Conservation (phyloP, 306 rosid species). For the Fragaria nilgerrensis region DNA sequence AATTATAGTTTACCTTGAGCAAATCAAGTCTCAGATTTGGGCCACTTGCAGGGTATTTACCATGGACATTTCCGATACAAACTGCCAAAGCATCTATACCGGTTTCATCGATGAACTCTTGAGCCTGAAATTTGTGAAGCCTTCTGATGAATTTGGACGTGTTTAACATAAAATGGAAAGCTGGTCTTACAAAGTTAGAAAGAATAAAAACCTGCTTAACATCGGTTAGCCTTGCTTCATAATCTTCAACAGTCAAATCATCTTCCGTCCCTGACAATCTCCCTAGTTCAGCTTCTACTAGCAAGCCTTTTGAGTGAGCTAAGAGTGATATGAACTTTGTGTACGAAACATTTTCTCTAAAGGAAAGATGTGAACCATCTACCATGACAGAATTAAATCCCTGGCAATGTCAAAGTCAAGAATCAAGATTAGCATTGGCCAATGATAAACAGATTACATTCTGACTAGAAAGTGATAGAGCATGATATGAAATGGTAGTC, state of each 20-base stretch:
- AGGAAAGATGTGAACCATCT: constrained; percentile 92
- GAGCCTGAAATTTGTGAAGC: constrained; percentile 62
- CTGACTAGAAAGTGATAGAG: constrained; percentile 6
- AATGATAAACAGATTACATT: constrained; percentile 18
- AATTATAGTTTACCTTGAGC: constrained; percentile 61
- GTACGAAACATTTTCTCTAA: constrained; percentile 63
- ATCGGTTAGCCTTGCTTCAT: constrained; percentile 86
- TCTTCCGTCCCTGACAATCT: constrained; percentile 97
- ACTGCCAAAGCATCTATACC: constrained; percentile 99
- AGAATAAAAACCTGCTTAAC: constrained; percentile 54
- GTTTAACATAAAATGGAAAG: constrained; percentile 9
- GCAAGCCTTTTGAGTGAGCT: constrained; percentile 74
- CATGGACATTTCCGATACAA: constrained; percentile 92
- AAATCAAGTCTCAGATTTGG: constrained; percentile 85
- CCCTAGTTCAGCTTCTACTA: constrained; percentile 96
- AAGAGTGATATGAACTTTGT: constrained; percentile 67
- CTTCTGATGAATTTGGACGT: constrained; percentile 15
- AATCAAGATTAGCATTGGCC: constrained; percentile 15
- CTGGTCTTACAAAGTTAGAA: constrained; percentile 1
- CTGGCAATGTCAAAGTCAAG: constrained; percentile 40
- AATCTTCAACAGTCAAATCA: constrained; percentile 85
- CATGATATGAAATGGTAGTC: constrained; percentile 13
- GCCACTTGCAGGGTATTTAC: constrained; percentile 88
- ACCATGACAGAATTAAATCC: constrained; percentile 91
- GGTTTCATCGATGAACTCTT: constrained; percentile 79